These are phyloP conservation scores for Gynostemma pentaphyllum DNA, from an alignment of 306 rosid species.

Conservation along the genomic window DNA sequence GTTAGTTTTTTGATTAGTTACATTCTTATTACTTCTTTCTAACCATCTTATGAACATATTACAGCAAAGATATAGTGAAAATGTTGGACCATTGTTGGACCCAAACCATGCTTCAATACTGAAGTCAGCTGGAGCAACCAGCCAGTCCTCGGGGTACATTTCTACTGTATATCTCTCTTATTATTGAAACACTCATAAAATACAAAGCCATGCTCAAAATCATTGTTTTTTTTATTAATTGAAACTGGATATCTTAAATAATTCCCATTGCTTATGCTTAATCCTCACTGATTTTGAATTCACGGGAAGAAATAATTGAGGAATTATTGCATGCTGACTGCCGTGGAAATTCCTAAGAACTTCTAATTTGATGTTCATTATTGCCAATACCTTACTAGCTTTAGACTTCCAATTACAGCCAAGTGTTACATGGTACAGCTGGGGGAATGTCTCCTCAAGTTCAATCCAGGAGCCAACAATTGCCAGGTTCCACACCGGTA, in stretches of 20 bases:
- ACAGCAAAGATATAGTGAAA: conserved; percentile 92
- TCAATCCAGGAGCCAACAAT: conserved; percentile 81
- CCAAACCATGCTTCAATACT: conserved; percentile 68
- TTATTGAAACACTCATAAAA: not conserved
- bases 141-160: conserved; percentile 87
- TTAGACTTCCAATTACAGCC: conserved; percentile 43
- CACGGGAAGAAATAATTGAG: not conserved
- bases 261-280: not conserved
- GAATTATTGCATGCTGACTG: not conserved
- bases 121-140: conserved; percentile 77
- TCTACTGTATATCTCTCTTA: conserved; percentile 2
- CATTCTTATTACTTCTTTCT: conserved; percentile 16
- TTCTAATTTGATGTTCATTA: not conserved
- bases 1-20: conserved; percentile 10
- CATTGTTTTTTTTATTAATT: not conserved
- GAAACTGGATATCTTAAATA: not conserved
- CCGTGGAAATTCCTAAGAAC: not conserved
- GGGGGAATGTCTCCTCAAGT: conserved; percentile 93
- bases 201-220: not conserved
- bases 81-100: conserved; percentile 83
- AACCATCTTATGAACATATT: conserved; percentile 16
- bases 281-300: not conserved
- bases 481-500: conserved; percentile 84
- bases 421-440: conserved; percentile 74
- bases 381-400: not conserved